Conservation (phyloP, 176 grass and related monocot species). For the Paspalum notatum region DNA sequence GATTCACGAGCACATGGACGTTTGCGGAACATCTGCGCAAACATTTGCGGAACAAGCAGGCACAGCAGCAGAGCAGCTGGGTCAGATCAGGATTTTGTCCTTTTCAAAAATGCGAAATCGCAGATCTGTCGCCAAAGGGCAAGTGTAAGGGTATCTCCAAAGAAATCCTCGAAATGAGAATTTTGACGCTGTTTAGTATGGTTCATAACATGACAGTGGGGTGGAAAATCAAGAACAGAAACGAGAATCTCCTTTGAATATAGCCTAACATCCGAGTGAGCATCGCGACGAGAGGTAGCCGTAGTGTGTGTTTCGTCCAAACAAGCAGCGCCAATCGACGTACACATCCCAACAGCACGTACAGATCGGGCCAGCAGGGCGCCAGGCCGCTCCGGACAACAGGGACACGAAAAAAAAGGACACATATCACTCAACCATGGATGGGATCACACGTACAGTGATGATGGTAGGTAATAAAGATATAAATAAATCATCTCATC, state of each 20-base stretch:
- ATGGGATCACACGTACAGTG: conserved; percentile 47
- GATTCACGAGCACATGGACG: background rate
- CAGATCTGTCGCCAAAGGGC: too few relatives aligned
- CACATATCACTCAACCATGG: too few relatives aligned
- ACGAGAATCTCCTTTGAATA: too few relatives aligned
- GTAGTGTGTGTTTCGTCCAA: background rate
- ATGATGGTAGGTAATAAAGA: background rate
- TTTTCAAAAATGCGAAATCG: too few relatives aligned
- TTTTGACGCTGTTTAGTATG: too few relatives aligned
- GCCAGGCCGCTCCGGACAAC: conserved; percentile 1
- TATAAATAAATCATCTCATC: conserved; percentile 55
- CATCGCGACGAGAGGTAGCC: too few relatives aligned
- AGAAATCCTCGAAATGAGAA: too few relatives aligned
- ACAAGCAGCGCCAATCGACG: background rate
- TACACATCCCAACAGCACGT: background rate
- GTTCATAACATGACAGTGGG: too few relatives aligned
- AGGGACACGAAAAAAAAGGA: background rate
- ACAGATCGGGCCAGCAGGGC: conserved; percentile 9
- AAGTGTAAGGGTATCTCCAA: too few relatives aligned
- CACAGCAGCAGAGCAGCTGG: background rate
- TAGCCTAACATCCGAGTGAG: too few relatives aligned
- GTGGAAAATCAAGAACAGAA: too few relatives aligned
- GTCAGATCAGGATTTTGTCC: background rate
- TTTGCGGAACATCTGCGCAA: too few relatives aligned
- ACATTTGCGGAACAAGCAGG: background rate